Conservation (phyloP, 805 yeast species). For the Citeromyces matritensis region DNA sequence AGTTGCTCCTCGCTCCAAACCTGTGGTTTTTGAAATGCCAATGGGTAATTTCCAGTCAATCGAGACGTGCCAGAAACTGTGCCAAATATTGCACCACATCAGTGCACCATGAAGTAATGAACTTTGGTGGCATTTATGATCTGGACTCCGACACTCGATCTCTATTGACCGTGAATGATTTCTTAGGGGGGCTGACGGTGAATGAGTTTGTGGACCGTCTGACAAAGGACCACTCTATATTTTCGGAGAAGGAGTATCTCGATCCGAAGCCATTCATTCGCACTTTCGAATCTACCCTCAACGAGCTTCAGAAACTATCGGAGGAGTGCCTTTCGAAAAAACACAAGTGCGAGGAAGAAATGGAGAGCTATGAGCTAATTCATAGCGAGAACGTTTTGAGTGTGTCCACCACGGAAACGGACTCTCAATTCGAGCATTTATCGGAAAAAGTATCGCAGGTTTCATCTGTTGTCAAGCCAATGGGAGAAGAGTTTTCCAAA, state of each 20-base stretch:
- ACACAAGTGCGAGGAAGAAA: slow-evolving; percentile 36
- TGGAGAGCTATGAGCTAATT: slow-evolving; percentile 41
- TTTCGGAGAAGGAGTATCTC: slow-evolving; percentile 35
- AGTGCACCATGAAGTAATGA: neutral
- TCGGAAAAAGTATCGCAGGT: slow-evolving; percentile 28
- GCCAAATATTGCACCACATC: neutral
- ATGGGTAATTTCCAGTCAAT: too few relatives aligned
- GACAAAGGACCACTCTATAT: slow-evolving; percentile 47
- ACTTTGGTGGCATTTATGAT: neutral
- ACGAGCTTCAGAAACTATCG: slow-evolving; percentile 49
- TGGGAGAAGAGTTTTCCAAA: slow-evolving; percentile 52
- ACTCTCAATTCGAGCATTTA: too few relatives aligned
- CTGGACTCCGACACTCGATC: slow-evolving; percentile 42
- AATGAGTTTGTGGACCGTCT: slow-evolving; percentile 72
- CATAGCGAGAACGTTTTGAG: slow-evolving; percentile 56
- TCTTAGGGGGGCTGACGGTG: slow-evolving; percentile 55
- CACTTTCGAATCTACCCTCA: slow-evolving; percentile 76
- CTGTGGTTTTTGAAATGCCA: too few relatives aligned
- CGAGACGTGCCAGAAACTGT: too few relatives aligned
- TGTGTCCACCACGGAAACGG: slow-evolving; percentile 17
- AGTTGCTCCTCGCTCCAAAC: too few relatives aligned
- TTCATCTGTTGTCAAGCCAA: slow-evolving; percentile 44
- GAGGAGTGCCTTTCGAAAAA: slow-evolving; percentile 39
- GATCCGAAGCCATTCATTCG: slow-evolving; percentile 94
- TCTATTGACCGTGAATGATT: slow-evolving; percentile 43